These are phyloP conservation scores for Jacaranda mimosifolia DNA, from an alignment of 257 asterid genomes.

Conservation along the genomic window DNA sequence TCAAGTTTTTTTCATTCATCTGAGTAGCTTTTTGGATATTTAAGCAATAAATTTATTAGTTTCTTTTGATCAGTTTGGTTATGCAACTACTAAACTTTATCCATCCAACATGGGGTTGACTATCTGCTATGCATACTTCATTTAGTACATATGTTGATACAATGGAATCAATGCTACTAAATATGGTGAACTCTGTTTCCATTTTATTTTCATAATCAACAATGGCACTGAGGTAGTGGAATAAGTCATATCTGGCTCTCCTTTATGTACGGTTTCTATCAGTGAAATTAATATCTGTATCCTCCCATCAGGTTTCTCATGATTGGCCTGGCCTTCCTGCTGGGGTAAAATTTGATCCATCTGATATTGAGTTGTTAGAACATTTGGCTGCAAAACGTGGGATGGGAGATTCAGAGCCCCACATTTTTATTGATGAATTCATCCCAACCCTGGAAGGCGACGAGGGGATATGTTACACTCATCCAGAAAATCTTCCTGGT, in stretches of 20 bases:
- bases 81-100: not conserved
- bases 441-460: slow-evolving; percentile 79
- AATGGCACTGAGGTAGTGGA: not conserved
- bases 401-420: slow-evolving; percentile 56
- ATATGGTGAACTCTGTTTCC: not conserved
- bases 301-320: slow-evolving; percentile 51
- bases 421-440: slow-evolving; percentile 74
- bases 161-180: not conserved
- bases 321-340: slow-evolving; percentile 90
- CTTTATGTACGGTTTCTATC: not conserved
- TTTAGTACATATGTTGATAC: not conserved
- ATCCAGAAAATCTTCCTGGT: slow-evolving; percentile 99
- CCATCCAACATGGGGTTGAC: not conserved
- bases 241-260: not conserved
- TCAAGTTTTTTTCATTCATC: slow-evolving; percentile 3
- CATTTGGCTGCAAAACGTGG: slow-evolving; percentile 90
- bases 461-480: slow-evolving; percentile 88
- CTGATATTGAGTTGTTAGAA: slow-evolving; percentile 78
- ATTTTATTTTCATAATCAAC: not conserved
- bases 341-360: slow-evolving; percentile 91
- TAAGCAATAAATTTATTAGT: not conserved
- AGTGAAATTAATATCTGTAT: slow-evolving; percentile 21
- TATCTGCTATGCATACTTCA: not conserved
- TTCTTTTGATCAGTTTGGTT: not conserved
- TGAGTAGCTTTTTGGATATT: not conserved